Conservation (phyloP, 2,329 filamentous ascomycete species). For the Colletotrichum neosansevieriae region DNA sequence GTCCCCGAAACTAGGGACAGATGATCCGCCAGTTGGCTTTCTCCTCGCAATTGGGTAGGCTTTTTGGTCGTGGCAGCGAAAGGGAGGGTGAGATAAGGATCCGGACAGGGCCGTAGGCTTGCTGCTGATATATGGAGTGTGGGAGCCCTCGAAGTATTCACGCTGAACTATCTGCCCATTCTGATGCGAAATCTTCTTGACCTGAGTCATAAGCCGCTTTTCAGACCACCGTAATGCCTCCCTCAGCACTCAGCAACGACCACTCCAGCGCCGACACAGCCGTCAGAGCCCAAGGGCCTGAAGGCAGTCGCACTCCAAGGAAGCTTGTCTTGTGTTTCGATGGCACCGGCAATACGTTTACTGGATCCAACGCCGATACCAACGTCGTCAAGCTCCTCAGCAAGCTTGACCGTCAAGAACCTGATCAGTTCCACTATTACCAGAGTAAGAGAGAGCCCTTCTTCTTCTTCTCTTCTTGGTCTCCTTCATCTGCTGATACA, state of each 20-base stretch:
- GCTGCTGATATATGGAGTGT: neutral
- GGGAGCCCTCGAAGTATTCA: neutral
- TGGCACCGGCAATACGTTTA: conserved; percentile 61
- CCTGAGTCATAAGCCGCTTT: neutral
- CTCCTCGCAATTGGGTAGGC: neutral
- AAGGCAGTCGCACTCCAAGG: conserved; percentile 42
- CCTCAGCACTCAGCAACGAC: neutral
- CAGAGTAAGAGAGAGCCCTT: conserved; percentile 56
- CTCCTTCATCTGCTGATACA: neutral
- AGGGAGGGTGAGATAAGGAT: neutral
- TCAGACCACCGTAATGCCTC: no score
- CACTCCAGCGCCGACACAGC: neutral
- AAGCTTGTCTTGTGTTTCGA: conserved; percentile 63
- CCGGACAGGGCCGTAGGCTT: no score
- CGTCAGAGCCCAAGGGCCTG: neutral
- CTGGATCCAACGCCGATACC: conserved; percentile 60
- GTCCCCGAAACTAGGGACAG: neutral
- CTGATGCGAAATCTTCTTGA: no score
- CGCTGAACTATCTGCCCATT: no score
- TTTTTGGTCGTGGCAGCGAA: neutral
- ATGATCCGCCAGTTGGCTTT: neutral
- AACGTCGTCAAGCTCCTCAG: conserved; percentile 65
- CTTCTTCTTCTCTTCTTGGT: no score
- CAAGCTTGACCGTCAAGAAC: conserved; percentile 58
- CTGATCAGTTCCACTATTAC: conserved; percentile 62